Percentiles rank a stretch among this genome's conserved stretches.
Evolutionary conservation across 176 grass and related monocot species (phyloP).

Genomic region (Tillandsia leiboldiana): DNA sequence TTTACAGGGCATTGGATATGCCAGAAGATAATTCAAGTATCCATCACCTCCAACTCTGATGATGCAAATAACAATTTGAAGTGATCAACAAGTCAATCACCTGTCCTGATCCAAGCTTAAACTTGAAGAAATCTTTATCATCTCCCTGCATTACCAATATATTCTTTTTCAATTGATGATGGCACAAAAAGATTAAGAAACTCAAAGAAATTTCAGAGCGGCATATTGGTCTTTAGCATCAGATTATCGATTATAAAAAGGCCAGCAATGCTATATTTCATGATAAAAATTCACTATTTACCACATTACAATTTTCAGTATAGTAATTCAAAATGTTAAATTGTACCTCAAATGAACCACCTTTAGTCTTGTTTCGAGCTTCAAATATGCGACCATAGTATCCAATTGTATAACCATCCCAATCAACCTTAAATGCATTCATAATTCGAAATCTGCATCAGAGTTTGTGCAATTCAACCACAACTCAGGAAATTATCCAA

Average conservation of each 20-base stretch:
- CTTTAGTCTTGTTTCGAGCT: slow-evolving; percentile 98
- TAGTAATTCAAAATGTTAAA: slow-evolving; percentile 4
- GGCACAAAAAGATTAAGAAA: too few species aligned
- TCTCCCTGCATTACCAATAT: slow-evolving; percentile 43
- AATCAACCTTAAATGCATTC: slow-evolving; percentile 67
- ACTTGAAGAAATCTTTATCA: slow-evolving; percentile 97
- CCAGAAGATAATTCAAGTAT: neutral
- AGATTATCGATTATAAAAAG: too few species aligned
- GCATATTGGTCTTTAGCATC: too few species aligned
- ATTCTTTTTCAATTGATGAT: too few species aligned
- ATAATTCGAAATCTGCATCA: slow-evolving; percentile 34
- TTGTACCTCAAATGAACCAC: slow-evolving; percentile 95
- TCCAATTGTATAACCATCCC: slow-evolving; percentile 99
- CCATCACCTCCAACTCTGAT: neutral
- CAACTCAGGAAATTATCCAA: slow-evolving; percentile 6
- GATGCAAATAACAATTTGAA: neutral
- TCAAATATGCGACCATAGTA: slow-evolving; percentile 98
- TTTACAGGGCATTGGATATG: neutral
- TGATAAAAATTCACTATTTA: too few species aligned
- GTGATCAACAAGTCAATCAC: slow-evolving; percentile 40
- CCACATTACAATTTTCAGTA: too few species aligned
- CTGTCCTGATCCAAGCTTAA: slow-evolving; percentile 65
- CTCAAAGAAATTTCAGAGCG: too few species aligned
- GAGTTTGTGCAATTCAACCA: slow-evolving; percentile 23
- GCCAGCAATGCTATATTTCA: too few species aligned